Evolutionary conservation across 306 rosid species (phyloP).

Genomic region (Quercus engelmannii): DNA sequence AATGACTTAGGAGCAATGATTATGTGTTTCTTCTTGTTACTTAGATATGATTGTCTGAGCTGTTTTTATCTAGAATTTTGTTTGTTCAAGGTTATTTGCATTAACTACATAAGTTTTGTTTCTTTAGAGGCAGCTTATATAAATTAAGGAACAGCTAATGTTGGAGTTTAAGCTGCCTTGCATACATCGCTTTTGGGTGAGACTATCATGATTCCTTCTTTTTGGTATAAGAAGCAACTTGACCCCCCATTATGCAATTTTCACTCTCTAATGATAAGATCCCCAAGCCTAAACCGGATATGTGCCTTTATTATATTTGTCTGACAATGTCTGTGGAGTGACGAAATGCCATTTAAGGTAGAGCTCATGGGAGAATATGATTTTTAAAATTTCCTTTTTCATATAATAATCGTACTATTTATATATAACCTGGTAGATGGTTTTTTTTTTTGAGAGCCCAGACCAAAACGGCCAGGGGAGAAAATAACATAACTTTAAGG

Average conservation of each 20-base stretch:
- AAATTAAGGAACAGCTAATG: neutral
- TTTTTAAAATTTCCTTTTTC: no score
- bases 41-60: neutral
- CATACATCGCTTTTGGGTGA: neutral
- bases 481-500: no score
- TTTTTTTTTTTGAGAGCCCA: no score
- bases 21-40: neutral
- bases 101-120: constrained; percentile 6
- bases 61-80: neutral
- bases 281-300: no score
- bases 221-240: neutral
- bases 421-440: no score
- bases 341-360: no score
- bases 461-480: no score
- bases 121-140: constrained; percentile 5
- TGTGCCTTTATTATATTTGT: no score
- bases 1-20: constrained; percentile 23
- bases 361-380: no score
- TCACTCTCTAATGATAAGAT: no score
- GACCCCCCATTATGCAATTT: neutral
- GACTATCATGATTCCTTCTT: neutral
- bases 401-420: no score
- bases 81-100: neutral
- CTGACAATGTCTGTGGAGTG: no score
- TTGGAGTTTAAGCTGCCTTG: neutral